phyloP scores from a whole-genome alignment of 352 stramenopile species.

The Phytophthora megakarya region DNA sequence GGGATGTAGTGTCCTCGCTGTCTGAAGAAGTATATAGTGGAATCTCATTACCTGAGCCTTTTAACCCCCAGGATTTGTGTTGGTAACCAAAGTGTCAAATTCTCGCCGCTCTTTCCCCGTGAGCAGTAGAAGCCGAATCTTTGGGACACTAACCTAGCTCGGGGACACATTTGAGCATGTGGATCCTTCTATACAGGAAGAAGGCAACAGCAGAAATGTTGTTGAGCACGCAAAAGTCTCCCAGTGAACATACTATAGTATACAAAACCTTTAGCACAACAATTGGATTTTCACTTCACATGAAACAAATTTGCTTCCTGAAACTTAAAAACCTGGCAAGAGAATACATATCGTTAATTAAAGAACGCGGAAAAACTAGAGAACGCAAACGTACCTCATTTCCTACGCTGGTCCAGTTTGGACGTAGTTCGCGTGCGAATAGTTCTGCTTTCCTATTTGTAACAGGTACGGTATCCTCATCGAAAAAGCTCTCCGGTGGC shows the following conservation, averaged over 20 bases:
- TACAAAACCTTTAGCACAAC: background rate
- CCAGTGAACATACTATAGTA: conserved; percentile 42
- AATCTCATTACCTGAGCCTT: conserved; percentile 93
- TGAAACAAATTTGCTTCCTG: conserved; percentile 31
- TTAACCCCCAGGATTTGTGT: conserved; percentile 4
- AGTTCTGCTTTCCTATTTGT: conserved; percentile 51
- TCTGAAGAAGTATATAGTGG: conserved; percentile 83
- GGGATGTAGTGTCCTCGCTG: conserved; percentile 41
- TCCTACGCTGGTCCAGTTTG: conserved; percentile 64
- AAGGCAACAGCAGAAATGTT: conserved; percentile 74
- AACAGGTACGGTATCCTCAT: conserved; percentile 2
- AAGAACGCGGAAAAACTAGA: too few relatives aligned
- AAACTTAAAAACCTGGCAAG: conserved; percentile 67
- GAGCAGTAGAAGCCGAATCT: conserved; percentile 88
- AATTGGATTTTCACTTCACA: background rate
- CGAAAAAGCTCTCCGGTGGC: conserved; percentile 64
- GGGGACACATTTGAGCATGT: conserved; percentile 18
- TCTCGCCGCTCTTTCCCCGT: conserved; percentile 73
- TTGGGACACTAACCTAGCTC: conserved; percentile 70
- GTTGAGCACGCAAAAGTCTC: conserved; percentile 45
- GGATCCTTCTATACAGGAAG: conserved; percentile 44
- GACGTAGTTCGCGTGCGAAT: conserved; percentile 72
- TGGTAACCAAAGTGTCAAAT: conserved; percentile 92
- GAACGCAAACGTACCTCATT: conserved; percentile 52
- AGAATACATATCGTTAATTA: conserved; percentile 8